A percentile compares a stretch with the other conserved stretches of the same genome.
Evolutionary conservation across 495 filamentous ascomycete genomes (phyloP).

Genomic region (Penicillium crystallinum): DNA sequence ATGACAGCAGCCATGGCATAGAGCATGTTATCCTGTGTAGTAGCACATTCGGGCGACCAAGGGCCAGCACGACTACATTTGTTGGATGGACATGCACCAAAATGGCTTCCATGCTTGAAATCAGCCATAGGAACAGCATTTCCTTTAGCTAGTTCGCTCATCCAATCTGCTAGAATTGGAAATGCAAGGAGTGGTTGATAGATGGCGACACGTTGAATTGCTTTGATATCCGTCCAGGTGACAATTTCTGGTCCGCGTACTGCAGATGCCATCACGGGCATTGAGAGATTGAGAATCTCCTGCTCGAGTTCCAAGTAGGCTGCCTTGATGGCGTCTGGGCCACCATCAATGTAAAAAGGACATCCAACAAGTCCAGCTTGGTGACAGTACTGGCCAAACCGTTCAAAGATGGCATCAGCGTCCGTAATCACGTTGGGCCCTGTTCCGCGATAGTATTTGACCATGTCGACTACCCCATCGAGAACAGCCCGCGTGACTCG

Average conservation of each 20-base stretch:
- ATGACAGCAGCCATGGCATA: constrained; percentile 52
- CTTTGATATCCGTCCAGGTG: constrained; percentile 39
- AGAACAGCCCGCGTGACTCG: constrained; percentile 45
- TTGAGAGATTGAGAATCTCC: constrained; percentile 38
- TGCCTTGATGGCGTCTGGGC: constrained; percentile 33
- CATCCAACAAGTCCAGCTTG: constrained; percentile 36
- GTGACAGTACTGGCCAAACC: constrained; percentile 46
- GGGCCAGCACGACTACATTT: constrained; percentile 31
- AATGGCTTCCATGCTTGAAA: constrained; percentile 34
- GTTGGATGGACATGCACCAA: constrained; percentile 34
- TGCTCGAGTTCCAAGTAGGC: constrained; percentile 38
- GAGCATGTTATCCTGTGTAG: constrained; percentile 30
- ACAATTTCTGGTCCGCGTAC: constrained; percentile 38
- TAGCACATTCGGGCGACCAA: constrained; percentile 40
- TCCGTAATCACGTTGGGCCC: constrained; percentile 45
- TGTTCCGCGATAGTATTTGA: constrained; percentile 36
- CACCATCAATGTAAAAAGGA: constrained; percentile 37
- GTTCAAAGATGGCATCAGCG: constrained; percentile 43
- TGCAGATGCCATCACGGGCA: constrained; percentile 35
- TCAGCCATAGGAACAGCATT: constrained; percentile 50
- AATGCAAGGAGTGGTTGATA: constrained; percentile 61
- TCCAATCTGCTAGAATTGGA: constrained; percentile 47
- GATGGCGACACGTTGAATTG: constrained; percentile 25
- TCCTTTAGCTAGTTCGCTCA: constrained; percentile 50
- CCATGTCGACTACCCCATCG: constrained; percentile 51